Percentiles rank a stretch among this genome's conserved stretches.
Conservation (phyloP, 768 basidiomycete species). For the Pholiota conissans region DNA sequence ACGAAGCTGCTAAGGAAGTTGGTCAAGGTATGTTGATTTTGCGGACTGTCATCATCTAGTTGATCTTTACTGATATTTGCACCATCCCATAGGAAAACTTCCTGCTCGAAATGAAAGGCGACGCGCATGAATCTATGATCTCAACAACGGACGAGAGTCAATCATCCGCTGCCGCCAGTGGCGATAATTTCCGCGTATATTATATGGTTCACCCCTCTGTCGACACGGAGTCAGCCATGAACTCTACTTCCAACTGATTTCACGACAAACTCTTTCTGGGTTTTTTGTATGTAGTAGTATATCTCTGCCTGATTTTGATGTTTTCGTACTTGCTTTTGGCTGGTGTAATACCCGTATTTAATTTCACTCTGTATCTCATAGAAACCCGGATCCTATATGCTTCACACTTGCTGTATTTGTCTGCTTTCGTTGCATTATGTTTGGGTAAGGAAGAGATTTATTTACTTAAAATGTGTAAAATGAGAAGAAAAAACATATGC, state of each 20-base stretch:
- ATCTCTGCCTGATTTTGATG: background rate
- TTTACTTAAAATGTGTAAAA: too few species aligned
- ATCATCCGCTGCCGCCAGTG: conserved; percentile 46
- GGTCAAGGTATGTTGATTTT: conserved; percentile 67
- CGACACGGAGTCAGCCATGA: conserved; percentile 63
- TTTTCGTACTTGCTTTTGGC: background rate
- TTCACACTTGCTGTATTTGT: background rate
- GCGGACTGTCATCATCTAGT: background rate
- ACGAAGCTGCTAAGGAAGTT: conserved; percentile 87
- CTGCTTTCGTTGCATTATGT: background rate
- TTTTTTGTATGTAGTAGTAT: background rate
- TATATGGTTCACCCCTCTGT: conserved; percentile 93
- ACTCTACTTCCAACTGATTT: conserved; percentile 32
- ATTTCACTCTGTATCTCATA: background rate
- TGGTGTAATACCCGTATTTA: background rate
- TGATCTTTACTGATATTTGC: conserved; percentile 6
- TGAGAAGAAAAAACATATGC: too few species aligned
- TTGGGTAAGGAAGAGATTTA: too few species aligned
- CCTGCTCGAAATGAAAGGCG: conserved; percentile 80
- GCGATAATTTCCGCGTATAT: conserved; percentile 66
- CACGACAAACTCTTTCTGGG: background rate
- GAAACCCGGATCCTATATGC: background rate
- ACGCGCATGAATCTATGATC: conserved; percentile 77
- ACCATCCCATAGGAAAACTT: conserved; percentile 72
- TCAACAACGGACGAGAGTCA: conserved; percentile 63